A percentile compares a stretch with the other conserved stretches of the same genome.
Evolutionary conservation across 2,329 filamentous ascomycete genomes (phyloP).

Genomic region (Botrytis fragariae): DNA sequence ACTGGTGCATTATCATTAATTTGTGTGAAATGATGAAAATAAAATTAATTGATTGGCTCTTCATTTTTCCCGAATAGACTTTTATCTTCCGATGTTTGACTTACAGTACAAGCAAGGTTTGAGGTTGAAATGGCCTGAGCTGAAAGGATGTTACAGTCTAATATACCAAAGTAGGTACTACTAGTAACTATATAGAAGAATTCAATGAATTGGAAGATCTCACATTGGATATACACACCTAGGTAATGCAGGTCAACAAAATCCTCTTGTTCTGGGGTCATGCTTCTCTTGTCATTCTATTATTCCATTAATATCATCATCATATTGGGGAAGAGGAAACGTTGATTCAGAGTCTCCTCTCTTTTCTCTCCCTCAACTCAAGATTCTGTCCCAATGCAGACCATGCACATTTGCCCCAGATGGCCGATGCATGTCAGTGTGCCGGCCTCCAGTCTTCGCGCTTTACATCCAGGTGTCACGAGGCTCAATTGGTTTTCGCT

Average conservation of each 20-base stretch:
- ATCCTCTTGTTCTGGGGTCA: neutral
- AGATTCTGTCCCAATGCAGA: neutral
- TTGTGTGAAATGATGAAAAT: neutral
- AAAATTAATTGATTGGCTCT: neutral
- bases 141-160: neutral
- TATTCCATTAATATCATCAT: no score
- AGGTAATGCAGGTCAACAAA: neutral
- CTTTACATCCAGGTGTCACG: neutral
- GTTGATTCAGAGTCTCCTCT: neutral
- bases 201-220: neutral
- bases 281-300: neutral
- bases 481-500: neutral
- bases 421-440: neutral
- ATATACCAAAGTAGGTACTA: no score
- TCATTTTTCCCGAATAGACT: neutral
- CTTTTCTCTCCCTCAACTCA: no score
- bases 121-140: neutral
- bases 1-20: neutral
- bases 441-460: neutral
- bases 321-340: neutral
- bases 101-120: neutral
- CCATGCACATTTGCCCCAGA: neutral
- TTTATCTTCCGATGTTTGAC: constrained; percentile 3
- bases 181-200: no score
- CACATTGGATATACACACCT: neutral